These are phyloP conservation scores for Trichoderma lentiforme DNA, from an alignment of 2,329 filamentous ascomycete species.

Conservation along the genomic window DNA sequence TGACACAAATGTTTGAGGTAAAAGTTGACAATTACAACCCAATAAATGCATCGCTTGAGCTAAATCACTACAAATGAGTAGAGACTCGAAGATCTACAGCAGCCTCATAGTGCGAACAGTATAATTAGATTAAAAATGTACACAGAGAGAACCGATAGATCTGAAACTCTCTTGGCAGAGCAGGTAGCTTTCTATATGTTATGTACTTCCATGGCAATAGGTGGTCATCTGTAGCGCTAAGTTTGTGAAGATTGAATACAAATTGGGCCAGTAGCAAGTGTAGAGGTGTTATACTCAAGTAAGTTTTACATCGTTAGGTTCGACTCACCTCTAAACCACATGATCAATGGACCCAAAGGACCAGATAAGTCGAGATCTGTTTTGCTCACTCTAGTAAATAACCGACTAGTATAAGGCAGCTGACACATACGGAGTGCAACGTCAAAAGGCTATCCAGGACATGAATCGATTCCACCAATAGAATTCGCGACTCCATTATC, in stretches of 20 bases:
- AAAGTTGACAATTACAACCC: background rate
- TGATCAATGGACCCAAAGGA: background rate
- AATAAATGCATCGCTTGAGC: background rate
- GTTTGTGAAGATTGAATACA: background rate
- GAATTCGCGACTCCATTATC: background rate
- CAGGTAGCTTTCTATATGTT: background rate
- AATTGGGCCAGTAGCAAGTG: background rate
- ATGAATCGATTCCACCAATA: background rate
- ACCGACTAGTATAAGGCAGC: background rate
- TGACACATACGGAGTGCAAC: background rate
- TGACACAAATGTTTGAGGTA: background rate
- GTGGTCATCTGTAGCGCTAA: background rate
- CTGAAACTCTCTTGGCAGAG: background rate
- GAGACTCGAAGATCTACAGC: background rate
- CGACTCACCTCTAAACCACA: background rate
- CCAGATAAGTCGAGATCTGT: background rate
- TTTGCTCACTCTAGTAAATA: background rate
- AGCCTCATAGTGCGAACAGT: background rate
- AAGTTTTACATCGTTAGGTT: background rate
- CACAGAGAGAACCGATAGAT: background rate
- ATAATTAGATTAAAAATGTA: background rate
- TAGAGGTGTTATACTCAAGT: background rate
- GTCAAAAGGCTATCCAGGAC: background rate
- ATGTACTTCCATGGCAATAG: background rate
- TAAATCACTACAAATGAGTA: background rate